These are phyloP conservation scores for Peronospora destructor DNA, from an alignment of 352 stramenopile species.

Conservation along the genomic window DNA sequence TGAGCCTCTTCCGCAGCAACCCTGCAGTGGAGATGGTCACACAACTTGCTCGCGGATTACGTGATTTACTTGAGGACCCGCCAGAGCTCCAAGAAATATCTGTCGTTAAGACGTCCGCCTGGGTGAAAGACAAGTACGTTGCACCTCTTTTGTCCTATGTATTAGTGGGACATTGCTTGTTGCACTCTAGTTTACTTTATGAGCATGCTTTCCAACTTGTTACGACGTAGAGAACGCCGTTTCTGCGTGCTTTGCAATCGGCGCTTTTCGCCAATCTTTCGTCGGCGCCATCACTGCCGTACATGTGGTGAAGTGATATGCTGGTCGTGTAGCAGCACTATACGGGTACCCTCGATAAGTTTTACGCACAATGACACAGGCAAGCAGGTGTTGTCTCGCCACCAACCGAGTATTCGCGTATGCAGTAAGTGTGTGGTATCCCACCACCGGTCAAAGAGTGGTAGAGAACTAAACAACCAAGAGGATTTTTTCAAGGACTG, in stretches of 20 bases:
- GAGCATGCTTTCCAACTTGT: slow-evolving; percentile 6
- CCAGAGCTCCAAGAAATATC: slow-evolving; percentile 75
- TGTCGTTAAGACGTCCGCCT: slow-evolving; percentile 73
- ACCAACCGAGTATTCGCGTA: slow-evolving; percentile 78
- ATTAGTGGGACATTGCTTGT: not conserved
- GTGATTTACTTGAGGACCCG: slow-evolving; percentile 71
- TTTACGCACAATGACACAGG: slow-evolving; percentile 79
- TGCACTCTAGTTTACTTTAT: slow-evolving; percentile 14
- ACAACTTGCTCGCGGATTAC: slow-evolving; percentile 70
- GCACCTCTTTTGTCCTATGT: not conserved
- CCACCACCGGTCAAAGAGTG: slow-evolving; percentile 69
- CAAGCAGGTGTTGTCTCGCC: slow-evolving; percentile 67
- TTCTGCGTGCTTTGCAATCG: slow-evolving; percentile 79
- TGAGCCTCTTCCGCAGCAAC: slow-evolving; percentile 78
- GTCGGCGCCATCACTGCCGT: slow-evolving; percentile 81
- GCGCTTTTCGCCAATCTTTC: slow-evolving; percentile 79
- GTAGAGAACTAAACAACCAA: slow-evolving; percentile 63
- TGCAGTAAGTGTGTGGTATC: slow-evolving; percentile 79
- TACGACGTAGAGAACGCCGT: slow-evolving; percentile 49
- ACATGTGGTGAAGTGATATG: slow-evolving; percentile 86
- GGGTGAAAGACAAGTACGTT: slow-evolving; percentile 78
- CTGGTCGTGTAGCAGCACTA: slow-evolving; percentile 81
- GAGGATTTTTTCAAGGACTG: slow-evolving; percentile 79
- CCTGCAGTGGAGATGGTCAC: slow-evolving; percentile 78
- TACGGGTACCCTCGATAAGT: slow-evolving; percentile 77